phyloP scores from a whole-genome alignment of 2,329 filamentous ascomycete species.

The Neopestalotiopsis rosae region DNA sequence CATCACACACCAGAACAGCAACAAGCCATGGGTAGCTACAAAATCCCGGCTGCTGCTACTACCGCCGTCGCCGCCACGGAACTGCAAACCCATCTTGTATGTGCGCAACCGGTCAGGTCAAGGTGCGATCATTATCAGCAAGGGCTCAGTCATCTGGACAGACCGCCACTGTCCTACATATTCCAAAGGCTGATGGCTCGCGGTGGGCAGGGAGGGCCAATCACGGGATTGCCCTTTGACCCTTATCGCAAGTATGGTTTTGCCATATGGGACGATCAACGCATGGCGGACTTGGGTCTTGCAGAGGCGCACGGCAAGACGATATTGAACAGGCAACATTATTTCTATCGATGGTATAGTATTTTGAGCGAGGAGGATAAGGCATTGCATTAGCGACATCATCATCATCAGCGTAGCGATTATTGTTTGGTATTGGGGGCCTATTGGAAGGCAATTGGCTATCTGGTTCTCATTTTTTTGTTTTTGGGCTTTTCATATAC shows the following conservation, averaged over 20 bases:
- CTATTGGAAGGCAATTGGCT: neutral
- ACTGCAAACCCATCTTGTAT: neutral
- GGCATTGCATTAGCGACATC: neutral
- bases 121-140: neutral
- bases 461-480: neutral
- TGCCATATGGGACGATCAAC: slow-evolving; percentile 3
- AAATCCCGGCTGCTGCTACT: neutral
- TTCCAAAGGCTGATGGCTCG: neutral
- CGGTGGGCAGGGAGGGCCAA: neutral
- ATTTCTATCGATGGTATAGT: slow-evolving; percentile 7
- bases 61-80: too few relatives aligned
- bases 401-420: neutral
- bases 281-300: slow-evolving; percentile 3
- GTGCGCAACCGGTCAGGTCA: neutral
- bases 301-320: neutral
- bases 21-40: neutral
- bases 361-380: slow-evolving; percentile 9
- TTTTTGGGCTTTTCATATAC: neutral
- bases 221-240: neutral
- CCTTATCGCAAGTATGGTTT: slow-evolving; percentile 8
- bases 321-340: neutral
- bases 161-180: neutral
- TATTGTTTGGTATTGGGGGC: neutral
- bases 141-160: neutral
- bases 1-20: neutral